Evolutionary conservation across 257 asterid genomes (phyloP).

Genomic region (Nicotiana paniculata): DNA sequence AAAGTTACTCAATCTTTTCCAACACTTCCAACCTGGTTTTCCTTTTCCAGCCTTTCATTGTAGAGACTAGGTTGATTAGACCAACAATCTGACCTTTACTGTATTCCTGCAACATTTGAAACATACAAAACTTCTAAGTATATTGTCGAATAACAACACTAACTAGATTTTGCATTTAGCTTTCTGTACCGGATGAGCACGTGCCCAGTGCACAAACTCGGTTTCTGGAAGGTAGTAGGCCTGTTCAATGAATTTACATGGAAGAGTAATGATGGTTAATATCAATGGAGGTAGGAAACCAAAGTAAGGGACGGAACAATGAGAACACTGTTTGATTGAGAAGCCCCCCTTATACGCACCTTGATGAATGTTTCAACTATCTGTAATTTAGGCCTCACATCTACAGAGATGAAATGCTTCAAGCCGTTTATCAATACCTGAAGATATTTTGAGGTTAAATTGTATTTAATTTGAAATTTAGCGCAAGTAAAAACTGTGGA

Average conservation of each 20-base stretch:
- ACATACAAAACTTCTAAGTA: not conserved
- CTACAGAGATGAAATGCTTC: slow-evolving; percentile 74
- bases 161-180: not conserved
- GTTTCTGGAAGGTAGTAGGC: slow-evolving; percentile 99
- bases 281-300: not conserved
- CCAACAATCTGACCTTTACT: slow-evolving; percentile 75
- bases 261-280: slow-evolving; percentile 3
- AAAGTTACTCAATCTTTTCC: slow-evolving; percentile 67
- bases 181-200: slow-evolving; percentile 76
- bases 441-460: not conserved
- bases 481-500: not conserved
- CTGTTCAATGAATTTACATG: slow-evolving; percentile 29
- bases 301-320: not conserved
- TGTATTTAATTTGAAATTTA: not conserved
- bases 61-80: slow-evolving; percentile 78
- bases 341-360: slow-evolving; percentile 29
- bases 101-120: slow-evolving; percentile 57
- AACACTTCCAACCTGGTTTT: slow-evolving; percentile 83
- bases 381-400: slow-evolving; percentile 84
- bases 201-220: slow-evolving; percentile 93
- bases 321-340: not conserved
- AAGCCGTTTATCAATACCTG: slow-evolving; percentile 96
- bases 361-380: slow-evolving; percentile 86
- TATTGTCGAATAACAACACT: not conserved
- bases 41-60: slow-evolving; percentile 95